These are phyloP conservation scores for Magnolia sinica DNA, from an alignment of 164 flowering plant genomes.

Conservation along the genomic window DNA sequence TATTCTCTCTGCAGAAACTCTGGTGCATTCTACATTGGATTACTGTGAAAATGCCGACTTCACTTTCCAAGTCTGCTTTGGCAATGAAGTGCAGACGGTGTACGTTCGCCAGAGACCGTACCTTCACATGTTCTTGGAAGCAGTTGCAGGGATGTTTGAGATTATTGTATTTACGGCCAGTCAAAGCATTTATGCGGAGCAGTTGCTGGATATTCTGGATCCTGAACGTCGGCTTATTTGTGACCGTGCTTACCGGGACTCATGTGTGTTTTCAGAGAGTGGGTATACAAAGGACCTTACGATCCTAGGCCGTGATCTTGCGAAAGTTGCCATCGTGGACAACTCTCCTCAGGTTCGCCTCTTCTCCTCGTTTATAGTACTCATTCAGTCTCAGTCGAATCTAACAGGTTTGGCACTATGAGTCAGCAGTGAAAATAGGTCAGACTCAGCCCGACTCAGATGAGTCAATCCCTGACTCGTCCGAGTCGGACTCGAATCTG, in stretches of 20 bases:
- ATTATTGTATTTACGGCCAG: constrained; percentile 80
- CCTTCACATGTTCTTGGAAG: constrained; percentile 63
- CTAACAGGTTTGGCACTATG: no score
- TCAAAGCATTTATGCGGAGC: constrained; percentile 81
- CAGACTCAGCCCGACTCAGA: no score
- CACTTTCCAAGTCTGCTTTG: constrained; percentile 62
- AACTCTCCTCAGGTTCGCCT: constrained; percentile 62
- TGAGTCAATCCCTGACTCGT: no score
- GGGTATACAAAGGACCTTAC: constrained; percentile 72
- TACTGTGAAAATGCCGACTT: constrained; percentile 75
- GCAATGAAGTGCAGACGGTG: constrained; percentile 79
- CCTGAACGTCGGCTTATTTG: constrained; percentile 73
- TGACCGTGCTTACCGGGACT: constrained; percentile 81
- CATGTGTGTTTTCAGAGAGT: constrained; percentile 80
- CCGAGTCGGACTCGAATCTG: no score
- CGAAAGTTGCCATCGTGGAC: constrained; percentile 87
- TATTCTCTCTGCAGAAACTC: constrained; percentile 62
- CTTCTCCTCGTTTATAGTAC: neutral
- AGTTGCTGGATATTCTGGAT: constrained; percentile 75
- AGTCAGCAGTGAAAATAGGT: no score
- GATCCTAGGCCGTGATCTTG: constrained; percentile 81
- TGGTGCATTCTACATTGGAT: constrained; percentile 83
- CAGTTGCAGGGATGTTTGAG: constrained; percentile 87
- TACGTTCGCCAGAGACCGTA: constrained; percentile 79
- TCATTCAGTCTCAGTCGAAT: no score